Evolutionary conservation across 441 rosid species (phyloP).

Genomic region (Gossypium trilobum): DNA sequence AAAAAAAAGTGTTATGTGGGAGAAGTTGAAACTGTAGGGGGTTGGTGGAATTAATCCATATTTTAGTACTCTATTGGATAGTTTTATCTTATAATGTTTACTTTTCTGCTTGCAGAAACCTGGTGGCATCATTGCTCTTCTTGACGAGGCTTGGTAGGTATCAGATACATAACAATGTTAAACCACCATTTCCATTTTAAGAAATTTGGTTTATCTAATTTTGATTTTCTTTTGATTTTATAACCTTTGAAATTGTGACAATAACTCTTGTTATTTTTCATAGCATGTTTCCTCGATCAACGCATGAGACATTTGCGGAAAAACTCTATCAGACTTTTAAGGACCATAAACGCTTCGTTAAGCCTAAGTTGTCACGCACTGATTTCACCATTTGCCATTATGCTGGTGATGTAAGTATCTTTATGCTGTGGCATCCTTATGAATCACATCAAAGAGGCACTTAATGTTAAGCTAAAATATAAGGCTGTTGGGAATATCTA

Average conservation of each 20-base stretch:
- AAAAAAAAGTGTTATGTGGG: neutral
- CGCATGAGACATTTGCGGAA: slow-evolving; percentile 82
- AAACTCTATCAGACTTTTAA: slow-evolving; percentile 94
- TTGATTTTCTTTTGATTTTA: neutral
- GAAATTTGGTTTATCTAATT: neutral
- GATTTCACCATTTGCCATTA: slow-evolving; percentile 88
- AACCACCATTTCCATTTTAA: slow-evolving; percentile 4
- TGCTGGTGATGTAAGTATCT: slow-evolving; percentile 87
- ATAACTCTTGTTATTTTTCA: slow-evolving; percentile 22
- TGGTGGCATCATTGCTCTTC: slow-evolving; percentile 91
- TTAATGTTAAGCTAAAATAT: neutral
- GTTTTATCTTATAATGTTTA: slow-evolving; percentile 20
- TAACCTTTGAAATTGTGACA: slow-evolving; percentile 10
- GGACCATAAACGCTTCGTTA: slow-evolving; percentile 79
- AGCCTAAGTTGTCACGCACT: slow-evolving; percentile 84
- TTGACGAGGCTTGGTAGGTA: slow-evolving; percentile 95
- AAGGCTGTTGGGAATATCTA: neutral
- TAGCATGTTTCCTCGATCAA: slow-evolving; percentile 97
- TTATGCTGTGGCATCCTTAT: slow-evolving; percentile 8
- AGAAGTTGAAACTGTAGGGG: neutral
- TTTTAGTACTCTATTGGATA: neutral
- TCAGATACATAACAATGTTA: neutral
- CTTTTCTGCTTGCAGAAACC: slow-evolving; percentile 72
- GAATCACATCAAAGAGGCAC: neutral
- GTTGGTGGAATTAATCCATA: neutral